phyloP scores from a whole-genome alignment of 2,329 filamentous ascomycete genomes.

The Zasmidium angulare region DNA sequence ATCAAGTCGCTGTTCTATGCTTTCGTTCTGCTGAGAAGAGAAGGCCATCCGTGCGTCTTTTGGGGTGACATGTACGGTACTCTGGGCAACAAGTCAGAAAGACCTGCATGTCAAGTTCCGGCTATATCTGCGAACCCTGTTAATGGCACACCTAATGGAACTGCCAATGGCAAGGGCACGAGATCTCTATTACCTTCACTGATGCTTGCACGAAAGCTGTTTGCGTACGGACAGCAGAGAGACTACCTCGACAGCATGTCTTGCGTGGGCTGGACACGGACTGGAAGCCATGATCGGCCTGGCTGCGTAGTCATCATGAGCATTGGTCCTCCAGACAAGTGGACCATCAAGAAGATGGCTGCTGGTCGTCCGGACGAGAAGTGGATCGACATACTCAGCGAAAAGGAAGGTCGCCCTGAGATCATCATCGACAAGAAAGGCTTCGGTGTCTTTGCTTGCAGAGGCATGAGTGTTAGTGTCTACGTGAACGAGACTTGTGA shows the following conservation, averaged over 20 bases:
- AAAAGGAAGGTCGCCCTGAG: constrained; percentile 54
- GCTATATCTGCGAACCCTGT: not conserved
- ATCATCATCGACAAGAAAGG: constrained; percentile 61
- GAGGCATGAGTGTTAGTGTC: constrained; percentile 57
- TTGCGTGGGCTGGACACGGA: constrained; percentile 62
- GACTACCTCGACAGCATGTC: constrained; percentile 63
- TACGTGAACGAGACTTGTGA: constrained; percentile 60
- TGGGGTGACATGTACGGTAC: constrained; percentile 70
- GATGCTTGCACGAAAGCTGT: constrained; percentile 62
- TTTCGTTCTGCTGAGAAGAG: constrained; percentile 65
- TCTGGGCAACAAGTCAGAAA: constrained; percentile 47
- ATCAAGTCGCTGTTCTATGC: constrained; percentile 73
- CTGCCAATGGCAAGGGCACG: constrained; percentile 34
- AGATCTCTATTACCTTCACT: constrained; percentile 53
- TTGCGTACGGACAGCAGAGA: constrained; percentile 64
- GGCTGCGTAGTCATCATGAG: constrained; percentile 37
- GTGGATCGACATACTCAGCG: constrained; percentile 62
- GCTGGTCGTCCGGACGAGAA: constrained; percentile 60
- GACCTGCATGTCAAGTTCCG: constrained; percentile 38
- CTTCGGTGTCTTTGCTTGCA: constrained; percentile 58
- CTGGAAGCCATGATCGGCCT: constrained; percentile 44
- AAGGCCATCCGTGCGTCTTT: constrained; percentile 67
- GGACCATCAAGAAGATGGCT: constrained; percentile 56
- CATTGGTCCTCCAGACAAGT: constrained; percentile 24
- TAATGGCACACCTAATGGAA: not conserved